Percentiles rank a stretch among this genome's conserved stretches.
phyloP scores from a whole-genome alignment of 371 early-diverging fungal species.

The Mycotypha africana region DNA sequence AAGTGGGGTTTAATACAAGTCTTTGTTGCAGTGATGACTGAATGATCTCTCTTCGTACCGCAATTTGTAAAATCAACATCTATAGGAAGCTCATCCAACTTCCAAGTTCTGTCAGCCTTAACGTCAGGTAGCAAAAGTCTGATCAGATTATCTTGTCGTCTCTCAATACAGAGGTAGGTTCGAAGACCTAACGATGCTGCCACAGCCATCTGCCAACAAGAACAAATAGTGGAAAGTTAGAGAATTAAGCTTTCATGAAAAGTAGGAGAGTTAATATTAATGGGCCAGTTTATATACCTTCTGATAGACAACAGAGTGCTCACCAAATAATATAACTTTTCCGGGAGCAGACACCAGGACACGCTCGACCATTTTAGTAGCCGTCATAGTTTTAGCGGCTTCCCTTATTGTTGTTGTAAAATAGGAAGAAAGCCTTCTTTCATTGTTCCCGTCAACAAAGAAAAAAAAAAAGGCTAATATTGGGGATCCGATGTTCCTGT shows the following conservation, averaged over 20 bases:
- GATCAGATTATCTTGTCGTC: constrained; percentile 32
- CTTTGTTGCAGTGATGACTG: no score
- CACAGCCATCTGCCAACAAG: no score
- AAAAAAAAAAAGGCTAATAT: no score
- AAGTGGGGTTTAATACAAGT: no score
- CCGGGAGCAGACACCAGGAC: constrained; percentile 80
- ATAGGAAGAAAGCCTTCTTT: no score
- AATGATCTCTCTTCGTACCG: constrained; percentile 15
- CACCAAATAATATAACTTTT: constrained; percentile 96
- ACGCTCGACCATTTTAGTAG: constrained; percentile 8
- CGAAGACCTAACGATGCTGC: constrained; percentile 74
- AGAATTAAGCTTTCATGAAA: no score
- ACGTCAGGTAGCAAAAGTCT: constrained; percentile 52
- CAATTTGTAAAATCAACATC: constrained; percentile 13
- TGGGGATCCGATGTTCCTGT: no score
- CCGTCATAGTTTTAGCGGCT: no score
- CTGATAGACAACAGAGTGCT: constrained; percentile 96
- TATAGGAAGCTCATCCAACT: constrained; percentile 29
- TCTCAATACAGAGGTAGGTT: constrained; percentile 51
- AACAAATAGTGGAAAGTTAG: no score
- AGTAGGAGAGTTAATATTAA: no score
- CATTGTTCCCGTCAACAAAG: no score
- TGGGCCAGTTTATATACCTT: constrained; percentile 74
- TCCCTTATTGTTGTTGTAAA: no score
- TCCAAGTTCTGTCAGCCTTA: constrained; percentile 34